Conservation (phyloP, 768 basidiomycete species). For the Amanita pallidorosea region DNA sequence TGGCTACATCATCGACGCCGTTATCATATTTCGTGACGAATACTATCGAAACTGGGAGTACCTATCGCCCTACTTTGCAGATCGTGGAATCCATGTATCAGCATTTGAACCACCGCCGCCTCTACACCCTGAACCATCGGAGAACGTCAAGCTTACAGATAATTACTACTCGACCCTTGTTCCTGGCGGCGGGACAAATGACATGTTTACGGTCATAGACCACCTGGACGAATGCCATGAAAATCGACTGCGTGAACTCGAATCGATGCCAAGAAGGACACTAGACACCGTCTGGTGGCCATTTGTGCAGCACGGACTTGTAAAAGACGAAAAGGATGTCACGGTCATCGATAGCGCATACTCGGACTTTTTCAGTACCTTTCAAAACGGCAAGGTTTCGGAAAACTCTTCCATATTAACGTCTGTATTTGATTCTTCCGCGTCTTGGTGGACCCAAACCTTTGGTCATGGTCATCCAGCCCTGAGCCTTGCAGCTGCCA, state of each 20-base stretch:
- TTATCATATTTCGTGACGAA: conserved; percentile 74
- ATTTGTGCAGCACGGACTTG: conserved; percentile 82
- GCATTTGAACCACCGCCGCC: conserved; percentile 52
- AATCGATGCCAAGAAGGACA: conserved; percentile 70
- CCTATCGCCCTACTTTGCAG: conserved; percentile 66
- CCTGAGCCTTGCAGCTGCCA: conserved; percentile 78
- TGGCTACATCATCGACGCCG: conserved; percentile 79
- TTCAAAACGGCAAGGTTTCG: conserved; percentile 21
- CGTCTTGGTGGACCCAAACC: conserved; percentile 98
- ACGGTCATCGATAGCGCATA: conserved; percentile 88
- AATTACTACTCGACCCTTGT: conserved; percentile 58
- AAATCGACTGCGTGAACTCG: conserved; percentile 58
- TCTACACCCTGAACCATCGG: conserved; percentile 24
- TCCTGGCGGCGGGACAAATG: conserved; percentile 20
- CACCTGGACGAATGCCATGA: conserved; percentile 57
- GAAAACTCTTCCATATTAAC: conserved; percentile 21
- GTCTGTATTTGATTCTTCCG: conserved; percentile 80
- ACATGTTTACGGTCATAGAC: conserved; percentile 35
- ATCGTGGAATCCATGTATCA: conserved; percentile 48
- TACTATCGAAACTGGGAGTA: conserved; percentile 89
- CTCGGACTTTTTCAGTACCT: conserved; percentile 78
- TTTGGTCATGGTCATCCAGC: conserved; percentile 74
- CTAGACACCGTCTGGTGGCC: conserved; percentile 91
- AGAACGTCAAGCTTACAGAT: conserved; percentile 46
- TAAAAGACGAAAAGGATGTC: conserved; percentile 61